Evolutionary conservation across 176 grass and related monocot genomes (phyloP), one percentile per base, ranked within the genome.

Genomic region (Melocanna baccifera): DNA sequence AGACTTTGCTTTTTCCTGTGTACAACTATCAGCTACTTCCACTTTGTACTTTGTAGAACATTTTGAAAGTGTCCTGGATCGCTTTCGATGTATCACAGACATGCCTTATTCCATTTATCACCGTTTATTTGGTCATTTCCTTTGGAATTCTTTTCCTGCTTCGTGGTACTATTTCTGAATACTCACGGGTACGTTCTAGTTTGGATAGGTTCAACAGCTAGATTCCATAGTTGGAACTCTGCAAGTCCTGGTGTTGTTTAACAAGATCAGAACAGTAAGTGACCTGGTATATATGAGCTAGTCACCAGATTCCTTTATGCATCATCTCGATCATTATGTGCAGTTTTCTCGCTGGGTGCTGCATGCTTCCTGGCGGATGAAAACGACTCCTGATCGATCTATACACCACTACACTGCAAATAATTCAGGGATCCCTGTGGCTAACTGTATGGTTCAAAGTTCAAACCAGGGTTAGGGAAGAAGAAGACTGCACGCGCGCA

Each of bases 371-470:
- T 75, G 30, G 29, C 61, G 80, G 82, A 3, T 9, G 53, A 81
- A 75, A 85, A 41, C 62, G n/a, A 67, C 68, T 42, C 14, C 73
- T 9, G 22, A 9, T 23, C 56, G 22, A 9, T 23, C 1, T 58
- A 4, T 23, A 4, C 37, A 32, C 67, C 19, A 39, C 15, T 34
- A 34, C 36, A 64, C 69, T 62, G 53, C 83, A 87, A 70, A 45
- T 62, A 43, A 72, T 82, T 75, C 81, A 82, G 83, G 62, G 1
- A 79, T 34, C 32, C 32, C 83, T 79, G 67, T 75, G 14, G 29
- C 10, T 12, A 65, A 78, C 80, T 78, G 66, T 45, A 65, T 87
- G 64, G 39, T 86, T 91, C 87, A 81, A 39, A 77, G 80, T 32
- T 70, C 7, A 53, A 30, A 63, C 2, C 65, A 40, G 28, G 36